Percentiles rank a stretch among this genome's conserved stretches.
Evolutionary conservation across 108 stramenopile species (phyloP).

Genomic region (Fragilariopsis cylindrus): DNA sequence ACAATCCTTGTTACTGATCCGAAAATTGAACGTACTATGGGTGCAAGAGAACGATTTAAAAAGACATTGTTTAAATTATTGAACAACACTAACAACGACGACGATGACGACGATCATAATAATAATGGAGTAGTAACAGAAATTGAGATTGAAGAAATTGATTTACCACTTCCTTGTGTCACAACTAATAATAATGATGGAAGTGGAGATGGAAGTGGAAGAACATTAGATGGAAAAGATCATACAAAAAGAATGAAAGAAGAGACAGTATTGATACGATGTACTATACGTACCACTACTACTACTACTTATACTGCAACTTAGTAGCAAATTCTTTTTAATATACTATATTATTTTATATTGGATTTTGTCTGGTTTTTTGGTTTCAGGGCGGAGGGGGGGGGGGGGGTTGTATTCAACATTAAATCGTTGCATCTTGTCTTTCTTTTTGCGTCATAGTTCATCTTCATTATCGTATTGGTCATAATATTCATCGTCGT

Average conservation of each 20-base stretch:
- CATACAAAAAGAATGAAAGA: constrained; percentile 21
- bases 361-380: too few relatives aligned
- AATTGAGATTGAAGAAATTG: not conserved
- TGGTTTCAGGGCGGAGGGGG: too few relatives aligned
- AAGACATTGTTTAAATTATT: not conserved
- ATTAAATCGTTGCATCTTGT: too few relatives aligned
- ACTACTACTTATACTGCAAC: too few relatives aligned
- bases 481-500: too few relatives aligned
- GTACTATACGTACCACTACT: not conserved
- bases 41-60: not conserved
- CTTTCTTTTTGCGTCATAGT: too few relatives aligned
- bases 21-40: not conserved
- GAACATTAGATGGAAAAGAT: constrained; percentile 16
- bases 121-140: not conserved
- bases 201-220: not conserved
- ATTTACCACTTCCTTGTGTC: not conserved
- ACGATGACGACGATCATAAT: not conserved
- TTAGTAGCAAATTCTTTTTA: too few relatives aligned
- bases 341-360: too few relatives aligned
- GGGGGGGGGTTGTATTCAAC: too few relatives aligned
- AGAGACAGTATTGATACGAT: constrained; percentile 23
- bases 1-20: not conserved
- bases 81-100: not conserved
- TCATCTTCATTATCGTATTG: too few relatives aligned
- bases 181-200: too few relatives aligned